Conservation (phyloP, 2,329 filamentous ascomycete genomes). For the Ceratocystis papillata region DNA sequence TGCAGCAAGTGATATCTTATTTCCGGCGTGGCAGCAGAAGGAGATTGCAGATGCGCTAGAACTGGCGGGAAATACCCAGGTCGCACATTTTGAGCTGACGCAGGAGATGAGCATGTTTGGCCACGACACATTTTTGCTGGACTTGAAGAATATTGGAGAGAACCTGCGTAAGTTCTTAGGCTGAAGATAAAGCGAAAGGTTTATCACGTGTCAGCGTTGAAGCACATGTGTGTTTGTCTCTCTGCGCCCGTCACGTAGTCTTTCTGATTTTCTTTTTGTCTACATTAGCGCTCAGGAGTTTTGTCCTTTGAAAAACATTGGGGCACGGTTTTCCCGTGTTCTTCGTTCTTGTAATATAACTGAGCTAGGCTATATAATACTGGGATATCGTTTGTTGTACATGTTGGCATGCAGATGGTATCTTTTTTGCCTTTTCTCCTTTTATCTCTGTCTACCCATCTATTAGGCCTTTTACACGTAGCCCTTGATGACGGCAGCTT, state of each 20-base stretch:
- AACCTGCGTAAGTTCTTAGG: conserved; percentile 68
- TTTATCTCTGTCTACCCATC: neutral
- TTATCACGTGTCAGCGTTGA: too few relatives aligned
- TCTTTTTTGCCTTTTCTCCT: neutral
- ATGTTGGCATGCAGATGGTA: neutral
- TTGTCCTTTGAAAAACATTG: too few relatives aligned
- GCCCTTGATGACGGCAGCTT: conserved; percentile 83
- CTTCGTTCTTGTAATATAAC: neutral
- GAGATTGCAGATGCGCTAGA: conserved; percentile 81
- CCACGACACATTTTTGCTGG: conserved; percentile 90
- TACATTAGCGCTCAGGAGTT: neutral
- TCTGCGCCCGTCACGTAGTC: neutral
- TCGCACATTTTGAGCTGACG: conserved; percentile 81
- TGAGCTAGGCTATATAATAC: neutral
- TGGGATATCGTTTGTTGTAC: neutral
- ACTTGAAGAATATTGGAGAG: conserved; percentile 83
- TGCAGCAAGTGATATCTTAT: conserved; percentile 89
- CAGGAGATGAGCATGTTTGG: conserved; percentile 92
- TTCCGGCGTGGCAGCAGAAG: conserved; percentile 95
- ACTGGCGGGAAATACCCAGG: conserved; percentile 63
- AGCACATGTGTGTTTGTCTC: neutral
- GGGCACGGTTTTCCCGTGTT: neutral
- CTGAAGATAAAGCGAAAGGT: conserved; percentile 30
- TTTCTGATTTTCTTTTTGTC: neutral
- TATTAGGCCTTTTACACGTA: conserved; percentile 46